phyloP scores from a whole-genome alignment of 2,329 filamentous ascomycete genomes.

The Cordyceps javanica region DNA sequence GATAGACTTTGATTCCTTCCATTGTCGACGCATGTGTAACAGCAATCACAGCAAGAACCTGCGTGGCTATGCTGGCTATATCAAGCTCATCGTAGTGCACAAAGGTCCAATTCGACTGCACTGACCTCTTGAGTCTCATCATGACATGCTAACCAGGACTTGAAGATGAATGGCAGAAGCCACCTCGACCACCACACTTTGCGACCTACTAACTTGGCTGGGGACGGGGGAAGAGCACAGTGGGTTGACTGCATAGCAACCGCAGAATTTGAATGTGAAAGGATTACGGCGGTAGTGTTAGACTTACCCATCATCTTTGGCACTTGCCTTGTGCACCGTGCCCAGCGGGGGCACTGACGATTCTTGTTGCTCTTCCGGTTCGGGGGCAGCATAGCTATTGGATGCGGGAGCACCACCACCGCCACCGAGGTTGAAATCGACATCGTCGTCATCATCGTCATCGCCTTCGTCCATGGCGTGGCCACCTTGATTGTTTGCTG shows the following conservation, averaged over 20 bases:
- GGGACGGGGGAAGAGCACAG: background rate
- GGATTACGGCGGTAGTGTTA: background rate
- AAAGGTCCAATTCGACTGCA: background rate
- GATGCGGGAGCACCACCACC: constrained; percentile 38
- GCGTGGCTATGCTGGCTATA: background rate
- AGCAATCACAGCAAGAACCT: background rate
- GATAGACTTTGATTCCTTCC: background rate
- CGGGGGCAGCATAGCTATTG: constrained; percentile 19
- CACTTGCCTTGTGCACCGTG: constrained; percentile 53
- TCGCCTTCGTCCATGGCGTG: constrained; percentile 42
- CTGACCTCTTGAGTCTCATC: background rate
- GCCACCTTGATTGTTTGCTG: constrained; percentile 28
- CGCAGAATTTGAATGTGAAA: background rate
- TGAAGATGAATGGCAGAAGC: background rate
- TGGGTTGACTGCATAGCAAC: background rate
- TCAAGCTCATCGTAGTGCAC: background rate
- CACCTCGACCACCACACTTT: background rate
- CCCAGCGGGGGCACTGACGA: constrained; percentile 29
- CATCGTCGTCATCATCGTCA: constrained; percentile 40
- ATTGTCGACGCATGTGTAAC: background rate
- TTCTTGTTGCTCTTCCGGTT: constrained; percentile 21
- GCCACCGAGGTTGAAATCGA: constrained; percentile 54
- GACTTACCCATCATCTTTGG: constrained; percentile 46
- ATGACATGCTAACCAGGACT: constrained; percentile 1
- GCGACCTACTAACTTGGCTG: background rate